Percentiles rank a stretch among this genome's conserved stretches.
Evolutionary conservation across 148 eudicot genomes (phyloP).

Genomic region (Vaccinium vitisidaea): DNA sequence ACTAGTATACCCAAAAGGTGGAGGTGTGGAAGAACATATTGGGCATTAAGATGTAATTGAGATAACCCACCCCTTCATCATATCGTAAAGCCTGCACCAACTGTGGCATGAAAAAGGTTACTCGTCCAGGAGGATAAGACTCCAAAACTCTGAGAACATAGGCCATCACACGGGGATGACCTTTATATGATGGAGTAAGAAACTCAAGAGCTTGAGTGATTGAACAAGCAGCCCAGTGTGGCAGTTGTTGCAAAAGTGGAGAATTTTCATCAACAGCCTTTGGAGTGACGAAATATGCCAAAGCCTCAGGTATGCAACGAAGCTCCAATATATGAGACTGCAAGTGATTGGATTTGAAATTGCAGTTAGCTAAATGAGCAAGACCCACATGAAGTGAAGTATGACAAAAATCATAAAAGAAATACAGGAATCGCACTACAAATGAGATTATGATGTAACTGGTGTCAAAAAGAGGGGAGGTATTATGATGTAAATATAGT

Average conservation of each 20-base stretch:
- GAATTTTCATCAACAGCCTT: constrained; percentile 95
- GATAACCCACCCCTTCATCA: constrained; percentile 78
- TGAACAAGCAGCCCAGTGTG: constrained; percentile 99
- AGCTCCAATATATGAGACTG: constrained; percentile 91
- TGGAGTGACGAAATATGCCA: constrained; percentile 88
- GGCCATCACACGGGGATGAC: constrained; percentile 95
- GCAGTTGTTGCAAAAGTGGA: constrained; percentile 79
- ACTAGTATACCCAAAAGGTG: background rate
- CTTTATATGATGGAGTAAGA: constrained; percentile 83
- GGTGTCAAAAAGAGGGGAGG: no score
- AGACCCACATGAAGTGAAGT: background rate
- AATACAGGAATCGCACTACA: background rate
- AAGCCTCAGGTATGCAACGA: constrained; percentile 81
- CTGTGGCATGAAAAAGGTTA: constrained; percentile 99
- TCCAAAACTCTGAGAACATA: constrained; percentile 89
- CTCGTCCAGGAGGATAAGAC: constrained; percentile 89
- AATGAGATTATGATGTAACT: background rate
- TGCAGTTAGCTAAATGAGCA: background rate
- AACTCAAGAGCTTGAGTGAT: constrained; percentile 94
- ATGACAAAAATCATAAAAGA: background rate
- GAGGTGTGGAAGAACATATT: background rate
- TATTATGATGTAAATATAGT: background rate
- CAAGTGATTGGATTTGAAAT: constrained; percentile 17
- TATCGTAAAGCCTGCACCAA: constrained; percentile 84
- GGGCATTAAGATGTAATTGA: background rate